phyloP scores from a whole-genome alignment of 2,329 filamentous ascomycete species.

The Penicillium sclerotigenum region DNA sequence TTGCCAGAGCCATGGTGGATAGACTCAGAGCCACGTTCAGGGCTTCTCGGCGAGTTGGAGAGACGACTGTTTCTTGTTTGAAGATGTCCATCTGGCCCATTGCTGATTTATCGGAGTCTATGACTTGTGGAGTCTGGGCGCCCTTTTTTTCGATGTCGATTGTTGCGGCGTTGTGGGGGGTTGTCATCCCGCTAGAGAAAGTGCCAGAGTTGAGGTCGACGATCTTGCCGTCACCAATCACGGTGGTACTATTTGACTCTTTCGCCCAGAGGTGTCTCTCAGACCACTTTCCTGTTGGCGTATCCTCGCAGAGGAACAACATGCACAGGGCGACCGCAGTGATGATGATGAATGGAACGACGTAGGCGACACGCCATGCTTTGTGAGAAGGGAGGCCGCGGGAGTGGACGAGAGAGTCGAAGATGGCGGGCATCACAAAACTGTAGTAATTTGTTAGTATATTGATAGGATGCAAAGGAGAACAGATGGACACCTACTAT shows the following conservation, averaged over 20 bases:
- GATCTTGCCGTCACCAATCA: conserved; percentile 26
- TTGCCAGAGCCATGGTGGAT: conserved; percentile 52
- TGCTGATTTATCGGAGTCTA: conserved; percentile 43
- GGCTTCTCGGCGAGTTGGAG: conserved; percentile 61
- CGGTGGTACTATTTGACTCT: conserved; percentile 30
- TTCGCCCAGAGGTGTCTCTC: conserved; percentile 62
- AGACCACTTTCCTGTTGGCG: conserved; percentile 76
- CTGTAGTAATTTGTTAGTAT: conserved; percentile 17
- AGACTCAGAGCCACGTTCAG: conserved; percentile 61
- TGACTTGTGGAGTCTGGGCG: conserved; percentile 21
- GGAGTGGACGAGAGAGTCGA: conserved; percentile 65
- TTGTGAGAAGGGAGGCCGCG: conserved; percentile 61
- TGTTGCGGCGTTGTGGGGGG: conserved; percentile 20
- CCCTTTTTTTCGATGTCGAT: conserved; percentile 36
- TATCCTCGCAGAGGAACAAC: conserved; percentile 73
- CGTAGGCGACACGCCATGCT: conserved; percentile 80
- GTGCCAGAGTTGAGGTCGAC: conserved; percentile 29
- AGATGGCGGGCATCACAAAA: conserved; percentile 89
- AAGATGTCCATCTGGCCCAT: conserved; percentile 50
- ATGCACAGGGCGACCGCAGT: conserved; percentile 64
- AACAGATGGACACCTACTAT: conserved; percentile 49
- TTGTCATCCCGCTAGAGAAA: conserved; percentile 21
- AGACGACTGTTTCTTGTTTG: conserved; percentile 59
- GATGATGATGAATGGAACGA: conserved; percentile 78
- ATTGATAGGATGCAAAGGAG: background rate